These are phyloP conservation scores for Capsicum pubescens DNA, from an alignment of 257 asterid species.

Conservation along the genomic window DNA sequence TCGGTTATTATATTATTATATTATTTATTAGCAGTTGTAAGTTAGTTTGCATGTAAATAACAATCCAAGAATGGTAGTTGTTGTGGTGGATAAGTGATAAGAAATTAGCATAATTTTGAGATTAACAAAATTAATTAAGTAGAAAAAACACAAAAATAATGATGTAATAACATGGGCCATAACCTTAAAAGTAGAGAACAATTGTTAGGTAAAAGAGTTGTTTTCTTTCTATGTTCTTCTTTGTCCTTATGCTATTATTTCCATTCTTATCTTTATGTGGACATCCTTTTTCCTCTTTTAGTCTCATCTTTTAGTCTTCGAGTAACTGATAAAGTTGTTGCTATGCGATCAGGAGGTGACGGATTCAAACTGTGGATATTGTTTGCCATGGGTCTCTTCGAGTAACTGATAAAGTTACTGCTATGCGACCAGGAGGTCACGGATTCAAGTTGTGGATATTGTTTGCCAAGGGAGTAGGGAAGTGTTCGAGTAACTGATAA, in stretches of 20 bases:
- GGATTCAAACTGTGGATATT: too few species aligned
- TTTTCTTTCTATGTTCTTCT: background rate
- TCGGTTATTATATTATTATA: too few species aligned
- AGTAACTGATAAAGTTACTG: too few species aligned
- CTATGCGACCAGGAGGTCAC: too few species aligned
- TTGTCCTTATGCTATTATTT: background rate
- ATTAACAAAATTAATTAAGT: background rate
- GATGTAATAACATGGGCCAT: conserved; percentile 9
- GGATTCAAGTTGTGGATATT: too few species aligned
- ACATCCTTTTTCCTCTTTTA: background rate
- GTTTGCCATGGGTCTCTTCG: too few species aligned
- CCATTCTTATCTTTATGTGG: background rate
- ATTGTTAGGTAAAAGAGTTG: conserved; percentile 20
- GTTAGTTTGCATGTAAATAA: background rate
- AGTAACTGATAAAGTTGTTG: too few species aligned
- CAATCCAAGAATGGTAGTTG: background rate
- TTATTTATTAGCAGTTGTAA: background rate
- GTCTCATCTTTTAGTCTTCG: background rate
- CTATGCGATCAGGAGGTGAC: too few species aligned
- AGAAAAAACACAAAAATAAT: background rate
- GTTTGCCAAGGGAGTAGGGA: too few species aligned
- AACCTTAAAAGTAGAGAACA: background rate
- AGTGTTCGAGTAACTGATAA: too few species aligned
- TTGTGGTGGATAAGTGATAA: conserved; percentile 20
- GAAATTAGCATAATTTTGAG: conserved; percentile 1